These are phyloP conservation scores for Kwoniella pini DNA, from an alignment of 768 basidiomycete genomes.

Conservation along the genomic window DNA sequence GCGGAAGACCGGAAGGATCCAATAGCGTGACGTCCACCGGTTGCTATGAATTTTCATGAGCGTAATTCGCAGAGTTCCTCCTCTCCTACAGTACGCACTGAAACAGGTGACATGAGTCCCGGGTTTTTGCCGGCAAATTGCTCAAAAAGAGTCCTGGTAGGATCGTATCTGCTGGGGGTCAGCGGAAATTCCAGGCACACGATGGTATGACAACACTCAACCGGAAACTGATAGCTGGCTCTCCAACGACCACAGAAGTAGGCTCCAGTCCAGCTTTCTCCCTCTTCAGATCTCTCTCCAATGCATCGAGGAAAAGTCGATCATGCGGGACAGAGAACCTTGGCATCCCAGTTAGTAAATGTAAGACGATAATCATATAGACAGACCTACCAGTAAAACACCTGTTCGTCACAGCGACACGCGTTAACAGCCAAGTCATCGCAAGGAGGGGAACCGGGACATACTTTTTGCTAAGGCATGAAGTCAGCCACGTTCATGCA, in stretches of 20 bases:
- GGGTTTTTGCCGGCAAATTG: conserved; percentile 65
- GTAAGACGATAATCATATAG: neutral
- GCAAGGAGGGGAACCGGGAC: neutral
- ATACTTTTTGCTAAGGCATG: conserved; percentile 42
- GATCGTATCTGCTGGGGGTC: conserved; percentile 63
- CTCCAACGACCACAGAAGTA: conserved; percentile 72
- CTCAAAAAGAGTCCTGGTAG: conserved; percentile 80
- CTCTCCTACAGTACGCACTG: too few species aligned
- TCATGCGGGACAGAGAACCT: conserved; percentile 98
- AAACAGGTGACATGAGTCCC: conserved; percentile 12
- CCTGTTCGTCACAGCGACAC: conserved; percentile 59
- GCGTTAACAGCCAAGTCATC: too few species aligned
- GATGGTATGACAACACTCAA: conserved; percentile 1
- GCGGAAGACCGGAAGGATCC: too few species aligned
- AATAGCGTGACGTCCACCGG: conserved; percentile 9
- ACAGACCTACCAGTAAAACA: conserved; percentile 86
- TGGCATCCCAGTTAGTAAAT: neutral
- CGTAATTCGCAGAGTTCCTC: too few species aligned
- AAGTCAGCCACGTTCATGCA: neutral
- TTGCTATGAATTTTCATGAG: too few species aligned
- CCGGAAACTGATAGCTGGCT: conserved; percentile 83
- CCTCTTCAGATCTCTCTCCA: conserved; percentile 92
- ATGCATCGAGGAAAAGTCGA: conserved; percentile 91
- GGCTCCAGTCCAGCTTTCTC: conserved; percentile 88
- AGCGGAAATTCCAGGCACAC: neutral